Percentiles rank a stretch among this genome's conserved stretches.
Evolutionary conservation across 768 basidiomycete genomes (phyloP).

Genomic region (Amanita jacksonii): DNA sequence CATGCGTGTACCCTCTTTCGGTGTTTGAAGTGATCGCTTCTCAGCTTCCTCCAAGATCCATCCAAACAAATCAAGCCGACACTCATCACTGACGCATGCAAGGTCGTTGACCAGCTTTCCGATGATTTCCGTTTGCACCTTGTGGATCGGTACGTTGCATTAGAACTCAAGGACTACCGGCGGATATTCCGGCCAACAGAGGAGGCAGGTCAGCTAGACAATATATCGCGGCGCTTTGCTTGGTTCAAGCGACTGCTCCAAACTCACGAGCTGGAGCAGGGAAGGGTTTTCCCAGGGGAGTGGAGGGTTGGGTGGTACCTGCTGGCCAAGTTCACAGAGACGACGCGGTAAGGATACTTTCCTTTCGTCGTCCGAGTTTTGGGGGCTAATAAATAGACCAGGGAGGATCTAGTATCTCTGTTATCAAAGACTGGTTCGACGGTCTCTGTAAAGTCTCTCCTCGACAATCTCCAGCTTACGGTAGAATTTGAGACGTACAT

Average conservation of each 20-base stretch:
- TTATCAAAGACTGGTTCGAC: conserved; percentile 69
- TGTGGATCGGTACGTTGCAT: conserved; percentile 79
- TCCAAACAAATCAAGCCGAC: conserved; percentile 54
- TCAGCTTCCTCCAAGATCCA: conserved; percentile 73
- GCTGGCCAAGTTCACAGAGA: conserved; percentile 79
- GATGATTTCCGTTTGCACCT: conserved; percentile 72
- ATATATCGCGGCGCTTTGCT: conserved; percentile 83
- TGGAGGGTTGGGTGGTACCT: conserved; percentile 86
- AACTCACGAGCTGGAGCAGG: conserved; percentile 82
- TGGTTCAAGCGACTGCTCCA: conserved; percentile 88
- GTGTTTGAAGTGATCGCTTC: too few relatives aligned
- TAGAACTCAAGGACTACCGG: conserved; percentile 92
- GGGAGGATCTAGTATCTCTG: conserved; percentile 77
- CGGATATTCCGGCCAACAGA: conserved; percentile 90
- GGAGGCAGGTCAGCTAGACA: conserved; percentile 95
- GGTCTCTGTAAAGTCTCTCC: conserved; percentile 65
- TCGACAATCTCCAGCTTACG: conserved; percentile 82
- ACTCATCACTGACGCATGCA: conserved; percentile 72
- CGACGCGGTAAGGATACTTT: conserved; percentile 53
- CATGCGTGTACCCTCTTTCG: too few relatives aligned
- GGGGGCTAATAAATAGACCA: conserved; percentile 19
- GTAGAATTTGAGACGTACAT: conserved; percentile 83
- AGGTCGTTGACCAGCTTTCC: conserved; percentile 85
- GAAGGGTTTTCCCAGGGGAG: conserved; percentile 68
- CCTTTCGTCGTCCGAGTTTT: neutral